Base-by-base conservation (phyloP, 1,284 basidiomycete species). In the Mrakiaceae sp. region DNA sequence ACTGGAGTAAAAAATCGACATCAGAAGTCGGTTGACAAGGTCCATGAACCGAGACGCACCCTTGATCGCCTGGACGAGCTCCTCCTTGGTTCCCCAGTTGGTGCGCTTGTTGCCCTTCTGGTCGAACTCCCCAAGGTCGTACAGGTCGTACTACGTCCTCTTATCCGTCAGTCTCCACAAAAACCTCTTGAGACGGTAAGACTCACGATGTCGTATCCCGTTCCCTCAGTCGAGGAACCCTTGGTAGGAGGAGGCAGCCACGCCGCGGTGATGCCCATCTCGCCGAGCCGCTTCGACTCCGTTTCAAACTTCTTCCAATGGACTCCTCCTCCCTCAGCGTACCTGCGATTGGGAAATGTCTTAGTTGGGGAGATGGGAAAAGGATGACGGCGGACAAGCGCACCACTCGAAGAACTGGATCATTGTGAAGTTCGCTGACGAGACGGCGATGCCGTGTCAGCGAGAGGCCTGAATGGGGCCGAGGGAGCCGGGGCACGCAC, bases 1-100 rank as follows among this genome's bases (percentile, higher is more conserved):
- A 48, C 62, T 49, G 53, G 0, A 11, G 10, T 5, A 16, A 3
- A 3, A 11, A 0, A 42, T 11, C 53, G 53, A 8, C 6, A 39
- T 40, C 5, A 42, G 8, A 1, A 16, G 14, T 72, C 77, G 60
- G 74, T 67, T 53, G 77, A 72, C 60, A 75, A 73, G 3, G 77
- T 73, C 50, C 68, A 48, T 49, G 2, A 48, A 27, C 40, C 14
- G 16, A 51, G 16, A 60, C 58, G 9, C 12, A 60, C 58, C 72
- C 52, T 78, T 75, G 73, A 88, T 87, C 10, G 87, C 85, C 4
- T 76, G 73, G 2, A 91, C 72, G 27, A 95, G 82, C 70, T 97
- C 86, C 56, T 90, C 83, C 70, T 87, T 87, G 11, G 86, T 87
- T 16, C 94, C 94, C 90, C 92, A 98, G 68, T 93, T 83, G n/a